Percentiles rank a stretch among this genome's conserved stretches.
Conservation (phyloP, 2,329 filamentous ascomycete species). For the Sclerotinia spermophila region DNA sequence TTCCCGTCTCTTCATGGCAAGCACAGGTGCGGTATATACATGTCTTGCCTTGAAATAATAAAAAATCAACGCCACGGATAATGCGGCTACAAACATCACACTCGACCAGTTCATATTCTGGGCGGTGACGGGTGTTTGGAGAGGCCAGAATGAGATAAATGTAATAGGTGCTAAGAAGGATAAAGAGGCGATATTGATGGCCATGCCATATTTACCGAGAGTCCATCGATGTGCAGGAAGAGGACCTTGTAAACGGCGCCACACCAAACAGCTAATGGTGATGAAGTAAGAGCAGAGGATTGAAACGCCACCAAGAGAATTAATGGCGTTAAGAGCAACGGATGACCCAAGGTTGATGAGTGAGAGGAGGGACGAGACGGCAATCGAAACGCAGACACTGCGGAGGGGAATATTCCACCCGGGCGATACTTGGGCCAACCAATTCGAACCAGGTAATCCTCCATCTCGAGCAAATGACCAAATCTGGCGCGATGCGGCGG, state of each 20-base stretch:
- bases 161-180: slow-evolving; percentile 41
- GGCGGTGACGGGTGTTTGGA: slow-evolving; percentile 37
- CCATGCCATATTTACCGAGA: slow-evolving; percentile 41
- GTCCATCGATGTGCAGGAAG: slow-evolving; percentile 42
- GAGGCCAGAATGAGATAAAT: slow-evolving; percentile 48
- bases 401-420: slow-evolving; percentile 23
- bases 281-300: slow-evolving; percentile 51
- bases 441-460: slow-evolving; percentile 41
- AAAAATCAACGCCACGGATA: slow-evolving; percentile 21
- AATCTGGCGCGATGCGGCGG: slow-evolving; percentile 38
- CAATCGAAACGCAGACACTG: slow-evolving; percentile 23
- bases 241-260: slow-evolving; percentile 37
- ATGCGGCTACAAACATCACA: slow-evolving; percentile 20
- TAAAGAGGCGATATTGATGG: slow-evolving; percentile 43
- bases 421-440: slow-evolving; percentile 38
- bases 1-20: slow-evolving; percentile 4
- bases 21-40: slow-evolving; percentile 31
- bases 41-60: slow-evolving; percentile 22
- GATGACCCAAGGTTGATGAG: slow-evolving; percentile 48
- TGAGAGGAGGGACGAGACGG: slow-evolving; percentile 18
- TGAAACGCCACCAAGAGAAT: slow-evolving; percentile 46
- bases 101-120: slow-evolving; percentile 45
- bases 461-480: slow-evolving; percentile 45
- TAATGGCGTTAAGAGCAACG: slow-evolving; percentile 50
- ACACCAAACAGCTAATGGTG: slow-evolving; percentile 40